Evolutionary conservation across 768 basidiomycete species (phyloP).

Genomic region (Russula sp.): DNA sequence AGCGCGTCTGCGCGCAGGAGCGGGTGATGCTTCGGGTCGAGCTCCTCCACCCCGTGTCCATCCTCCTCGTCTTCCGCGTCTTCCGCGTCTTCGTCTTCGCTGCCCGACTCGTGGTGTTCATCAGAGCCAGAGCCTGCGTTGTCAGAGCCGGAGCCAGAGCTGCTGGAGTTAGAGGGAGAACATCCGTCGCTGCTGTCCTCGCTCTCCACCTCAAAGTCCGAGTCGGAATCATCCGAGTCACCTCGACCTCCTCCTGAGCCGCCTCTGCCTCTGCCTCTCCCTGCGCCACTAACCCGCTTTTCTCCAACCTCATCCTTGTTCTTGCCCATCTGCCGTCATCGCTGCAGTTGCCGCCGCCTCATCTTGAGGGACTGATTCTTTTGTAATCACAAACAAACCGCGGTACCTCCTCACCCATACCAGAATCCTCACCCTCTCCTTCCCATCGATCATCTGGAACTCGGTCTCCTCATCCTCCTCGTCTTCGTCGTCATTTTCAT

Average conservation of each 20-base stretch:
- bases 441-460: constrained; percentile 65
- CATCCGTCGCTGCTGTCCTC: constrained; percentile 38
- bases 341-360: neutral
- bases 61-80: constrained; percentile 33
- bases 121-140: constrained; percentile 5
- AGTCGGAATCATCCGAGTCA: constrained; percentile 21
- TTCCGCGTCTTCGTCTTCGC: constrained; percentile 25
- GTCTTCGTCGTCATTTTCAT: no score
- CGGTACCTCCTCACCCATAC: constrained; percentile 57
- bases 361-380: neutral
- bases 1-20: no score
- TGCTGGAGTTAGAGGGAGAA: constrained; percentile 18
- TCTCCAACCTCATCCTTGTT: neutral
- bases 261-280: no score
- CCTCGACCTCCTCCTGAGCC: no score
- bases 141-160: constrained; percentile 1
- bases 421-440: constrained; percentile 56
- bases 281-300: constrained; percentile 1
- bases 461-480: no score
- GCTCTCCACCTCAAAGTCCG: constrained; percentile 16
- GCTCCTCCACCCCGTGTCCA: constrained; percentile 36
- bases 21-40: no score
- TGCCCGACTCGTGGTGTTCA: no score
- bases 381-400: constrained; percentile 44
- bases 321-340: neutral